Conservation (phyloP, 495 filamentous ascomycete genomes). For the Daldinia concentrica region DNA sequence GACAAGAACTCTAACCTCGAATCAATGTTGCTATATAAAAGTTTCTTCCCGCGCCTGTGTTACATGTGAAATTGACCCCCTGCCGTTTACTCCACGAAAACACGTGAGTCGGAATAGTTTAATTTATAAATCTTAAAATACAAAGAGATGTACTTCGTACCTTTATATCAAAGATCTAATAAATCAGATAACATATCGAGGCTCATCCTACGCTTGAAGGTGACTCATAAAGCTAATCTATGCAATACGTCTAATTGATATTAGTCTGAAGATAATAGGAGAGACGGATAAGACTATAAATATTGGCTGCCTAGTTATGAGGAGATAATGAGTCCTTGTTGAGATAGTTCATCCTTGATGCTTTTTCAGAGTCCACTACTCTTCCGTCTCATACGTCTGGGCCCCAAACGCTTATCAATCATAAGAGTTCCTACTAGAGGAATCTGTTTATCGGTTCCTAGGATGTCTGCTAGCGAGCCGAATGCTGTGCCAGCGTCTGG, state of each 20-base stretch:
- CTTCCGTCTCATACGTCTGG: slow-evolving; percentile 11
- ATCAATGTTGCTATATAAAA: background rate
- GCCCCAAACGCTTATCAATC: slow-evolving; percentile 10
- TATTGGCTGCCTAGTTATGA: background rate
- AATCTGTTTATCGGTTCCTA: slow-evolving; percentile 20
- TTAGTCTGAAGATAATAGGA: background rate
- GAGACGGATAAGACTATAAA: background rate
- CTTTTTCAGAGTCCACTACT: slow-evolving; percentile 9
- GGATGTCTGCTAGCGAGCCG: slow-evolving; percentile 36
- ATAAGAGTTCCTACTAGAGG: slow-evolving; percentile 14
- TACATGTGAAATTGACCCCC: background rate
- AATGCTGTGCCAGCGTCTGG: slow-evolving; percentile 9
- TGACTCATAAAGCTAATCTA: slow-evolving; percentile 14
- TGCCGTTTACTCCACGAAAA: slow-evolving; percentile 22
- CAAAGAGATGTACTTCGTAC: slow-evolving; percentile 28
- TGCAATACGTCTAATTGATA: background rate
- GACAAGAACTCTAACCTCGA: background rate
- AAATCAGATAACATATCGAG: background rate
- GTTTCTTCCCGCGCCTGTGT: background rate
- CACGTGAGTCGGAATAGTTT: slow-evolving; percentile 23
- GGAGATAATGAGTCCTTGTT: slow-evolving; percentile 12
- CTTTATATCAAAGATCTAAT: slow-evolving; percentile 11
- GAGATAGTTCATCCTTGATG: slow-evolving; percentile 35
- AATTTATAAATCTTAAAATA: slow-evolving; percentile 9
- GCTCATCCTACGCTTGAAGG: slow-evolving; percentile 9